These are phyloP conservation scores for Inga laurina DNA, from an alignment of 306 rosid genomes.

Conservation along the genomic window DNA sequence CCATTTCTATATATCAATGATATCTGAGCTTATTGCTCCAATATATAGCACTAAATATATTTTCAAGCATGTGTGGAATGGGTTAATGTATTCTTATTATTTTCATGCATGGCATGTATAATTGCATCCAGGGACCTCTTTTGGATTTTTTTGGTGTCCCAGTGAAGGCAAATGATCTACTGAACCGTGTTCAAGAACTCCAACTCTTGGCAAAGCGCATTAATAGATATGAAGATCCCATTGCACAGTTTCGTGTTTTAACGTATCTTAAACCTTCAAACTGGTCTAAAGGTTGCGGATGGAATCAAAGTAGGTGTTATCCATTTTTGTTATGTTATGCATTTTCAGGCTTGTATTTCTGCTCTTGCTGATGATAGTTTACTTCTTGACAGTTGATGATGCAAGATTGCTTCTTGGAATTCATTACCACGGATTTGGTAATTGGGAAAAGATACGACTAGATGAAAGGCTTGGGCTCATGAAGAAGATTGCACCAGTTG, in stretches of 20 bases:
- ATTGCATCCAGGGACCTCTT: constrained; percentile 82
- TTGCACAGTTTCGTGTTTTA: constrained; percentile 87
- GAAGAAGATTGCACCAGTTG: constrained; percentile 97
- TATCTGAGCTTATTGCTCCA: too few species aligned
- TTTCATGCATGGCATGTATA: constrained; percentile 32
- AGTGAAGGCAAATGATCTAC: constrained; percentile 88
- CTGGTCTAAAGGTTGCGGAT: constrained; percentile 99
- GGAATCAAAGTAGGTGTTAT: constrained; percentile 91
- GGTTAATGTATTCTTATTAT: constrained; percentile 26
- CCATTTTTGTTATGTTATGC: constrained; percentile 31
- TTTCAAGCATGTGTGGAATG: constrained; percentile 11
- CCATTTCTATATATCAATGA: too few species aligned
- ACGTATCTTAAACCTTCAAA: constrained; percentile 88
- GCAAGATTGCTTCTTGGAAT: constrained; percentile 97
- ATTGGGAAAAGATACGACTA: constrained; percentile 93
- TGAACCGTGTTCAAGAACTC: constrained; percentile 89
- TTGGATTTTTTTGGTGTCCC: constrained; percentile 95
- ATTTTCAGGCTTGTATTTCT: constrained; percentile 14
- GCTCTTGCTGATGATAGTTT: constrained; percentile 29
- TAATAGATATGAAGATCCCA: constrained; percentile 88
- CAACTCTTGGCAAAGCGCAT: constrained; percentile 93
- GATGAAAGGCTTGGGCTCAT: constrained; percentile 92
- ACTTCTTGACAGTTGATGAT: constrained; percentile 78
- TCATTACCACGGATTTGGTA: constrained; percentile 93
- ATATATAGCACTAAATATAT: not conserved